Conservation (phyloP, 495 filamentous ascomycete genomes). For the Penicillium bialowiezense region DNA sequence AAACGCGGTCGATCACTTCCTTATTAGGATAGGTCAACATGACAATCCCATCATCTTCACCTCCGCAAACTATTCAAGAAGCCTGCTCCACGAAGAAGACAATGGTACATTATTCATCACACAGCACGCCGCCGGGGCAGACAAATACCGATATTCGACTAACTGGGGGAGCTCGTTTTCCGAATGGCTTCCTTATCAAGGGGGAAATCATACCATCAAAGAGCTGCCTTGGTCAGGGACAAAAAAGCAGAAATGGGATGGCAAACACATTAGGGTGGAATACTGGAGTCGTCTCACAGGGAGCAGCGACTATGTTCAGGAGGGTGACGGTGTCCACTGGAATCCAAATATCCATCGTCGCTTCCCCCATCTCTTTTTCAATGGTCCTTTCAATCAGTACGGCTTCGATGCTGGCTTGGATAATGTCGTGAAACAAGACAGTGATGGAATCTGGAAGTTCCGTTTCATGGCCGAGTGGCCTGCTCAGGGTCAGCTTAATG, state of each 20-base stretch:
- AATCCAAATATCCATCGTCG: slow-evolving; percentile 38
- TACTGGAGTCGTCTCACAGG: slow-evolving; percentile 66
- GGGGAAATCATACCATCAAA: slow-evolving; percentile 44
- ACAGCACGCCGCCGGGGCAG: slow-evolving; percentile 62
- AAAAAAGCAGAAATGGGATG: slow-evolving; percentile 59
- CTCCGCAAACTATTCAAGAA: slow-evolving; percentile 56
- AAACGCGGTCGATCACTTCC: slow-evolving; percentile 54
- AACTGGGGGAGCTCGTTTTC: slow-evolving; percentile 61
- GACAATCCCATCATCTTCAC: slow-evolving; percentile 61
- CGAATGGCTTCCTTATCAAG: slow-evolving; percentile 56
- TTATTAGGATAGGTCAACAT: slow-evolving; percentile 53
- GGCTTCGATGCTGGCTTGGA: slow-evolving; percentile 64
- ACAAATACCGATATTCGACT: slow-evolving; percentile 61
- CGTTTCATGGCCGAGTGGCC: slow-evolving; percentile 67
- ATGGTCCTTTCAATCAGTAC: slow-evolving; percentile 66
- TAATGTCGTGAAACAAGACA: slow-evolving; percentile 52
- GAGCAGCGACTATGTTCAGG: slow-evolving; percentile 62
- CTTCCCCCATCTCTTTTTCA: slow-evolving; percentile 63
- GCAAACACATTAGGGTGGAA: slow-evolving; percentile 63
- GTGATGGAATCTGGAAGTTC: slow-evolving; percentile 57
- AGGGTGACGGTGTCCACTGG: slow-evolving; percentile 52
- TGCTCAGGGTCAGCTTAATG: slow-evolving; percentile 59
- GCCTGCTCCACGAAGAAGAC: slow-evolving; percentile 41
- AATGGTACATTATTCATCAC: slow-evolving; percentile 47
- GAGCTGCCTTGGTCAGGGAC: slow-evolving; percentile 59